phyloP scores from a whole-genome alignment of 176 grass and related monocot species.

The Canna indica region DNA sequence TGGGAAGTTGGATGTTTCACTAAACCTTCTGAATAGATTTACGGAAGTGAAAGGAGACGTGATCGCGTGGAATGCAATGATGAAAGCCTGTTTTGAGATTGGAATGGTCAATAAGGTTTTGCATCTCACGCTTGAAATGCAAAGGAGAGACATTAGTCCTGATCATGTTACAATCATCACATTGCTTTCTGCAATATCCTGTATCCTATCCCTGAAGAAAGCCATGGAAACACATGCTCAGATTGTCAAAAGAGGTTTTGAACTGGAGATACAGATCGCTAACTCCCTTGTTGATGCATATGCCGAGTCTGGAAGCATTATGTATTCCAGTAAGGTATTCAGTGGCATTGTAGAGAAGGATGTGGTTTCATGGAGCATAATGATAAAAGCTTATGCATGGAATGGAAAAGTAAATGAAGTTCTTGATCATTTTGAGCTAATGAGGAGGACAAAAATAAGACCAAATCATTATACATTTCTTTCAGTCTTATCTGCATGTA shows the following conservation, averaged over 20 bases:
- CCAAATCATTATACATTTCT: constrained; percentile 61
- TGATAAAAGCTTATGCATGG: constrained; percentile 69
- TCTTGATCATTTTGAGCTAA: constrained; percentile 42
- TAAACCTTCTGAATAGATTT: constrained; percentile 32
- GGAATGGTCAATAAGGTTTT: constrained; percentile 38
- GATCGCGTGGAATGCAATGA: constrained; percentile 62
- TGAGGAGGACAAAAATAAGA: constrained; percentile 38
- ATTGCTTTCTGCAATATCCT: constrained; percentile 41
- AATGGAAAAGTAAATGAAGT: constrained; percentile 36
- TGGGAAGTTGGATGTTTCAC: constrained; percentile 34
- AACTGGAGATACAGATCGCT: constrained; percentile 27
- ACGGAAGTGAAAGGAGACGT: constrained; percentile 37
- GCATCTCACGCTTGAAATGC: constrained; percentile 41
- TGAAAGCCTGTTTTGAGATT: constrained; percentile 55
- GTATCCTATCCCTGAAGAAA: constrained; percentile 45
- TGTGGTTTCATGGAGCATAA: constrained; percentile 64
- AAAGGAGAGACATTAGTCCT: constrained; percentile 33
- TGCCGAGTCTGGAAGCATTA: constrained; percentile 44
- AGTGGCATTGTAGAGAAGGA: constrained; percentile 41
- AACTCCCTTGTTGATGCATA: constrained; percentile 71
- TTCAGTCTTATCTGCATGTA: constrained; percentile 46
- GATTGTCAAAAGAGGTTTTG: constrained; percentile 62
- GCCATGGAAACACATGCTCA: constrained; percentile 49
- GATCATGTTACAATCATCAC: constrained; percentile 49
- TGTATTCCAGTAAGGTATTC: constrained; percentile 37